These are phyloP conservation scores for Daldinia caldariorum DNA, from an alignment of 495 filamentous ascomycete species.

Conservation along the genomic window DNA sequence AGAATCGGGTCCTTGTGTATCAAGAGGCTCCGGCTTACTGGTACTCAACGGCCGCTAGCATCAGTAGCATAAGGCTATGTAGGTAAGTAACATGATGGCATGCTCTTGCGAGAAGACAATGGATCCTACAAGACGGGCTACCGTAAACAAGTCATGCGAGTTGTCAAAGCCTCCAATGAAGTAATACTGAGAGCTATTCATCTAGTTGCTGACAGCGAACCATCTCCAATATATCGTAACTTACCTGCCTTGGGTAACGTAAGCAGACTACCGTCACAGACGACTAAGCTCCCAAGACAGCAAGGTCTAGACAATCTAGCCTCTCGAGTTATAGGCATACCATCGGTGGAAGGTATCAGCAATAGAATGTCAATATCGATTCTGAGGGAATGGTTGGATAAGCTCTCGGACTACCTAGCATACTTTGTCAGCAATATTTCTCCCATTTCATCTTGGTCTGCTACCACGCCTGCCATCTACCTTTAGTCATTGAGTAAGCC, in stretches of 20 bases:
- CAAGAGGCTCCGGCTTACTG: neutral
- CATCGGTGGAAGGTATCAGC: neutral
- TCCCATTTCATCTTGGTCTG: neutral
- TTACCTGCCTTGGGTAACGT: slow-evolving; percentile 7
- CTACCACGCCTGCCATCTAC: neutral
- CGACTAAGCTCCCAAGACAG: neutral
- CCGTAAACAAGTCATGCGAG: slow-evolving; percentile 7
- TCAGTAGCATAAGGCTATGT: neutral
- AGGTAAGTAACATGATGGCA: neutral
- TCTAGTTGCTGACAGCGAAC: neutral
- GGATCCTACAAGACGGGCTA: neutral
- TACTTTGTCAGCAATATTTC: neutral
- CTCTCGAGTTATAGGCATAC: neutral
- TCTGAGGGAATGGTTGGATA: neutral
- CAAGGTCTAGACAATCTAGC: neutral
- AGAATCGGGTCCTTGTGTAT: neutral
- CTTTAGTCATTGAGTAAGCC: neutral
- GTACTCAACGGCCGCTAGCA: neutral
- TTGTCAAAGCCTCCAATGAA: neutral
- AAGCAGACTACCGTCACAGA: slow-evolving; percentile 8
- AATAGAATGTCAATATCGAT: neutral
- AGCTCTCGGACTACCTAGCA: neutral
- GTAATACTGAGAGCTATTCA: neutral
- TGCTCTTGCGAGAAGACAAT: neutral
- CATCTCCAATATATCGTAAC: slow-evolving; percentile 1